A percentile compares a stretch with the other conserved stretches of the same genome.
Evolutionary conservation across 257 asterid genomes (phyloP).

Genomic region (Anisodus tanguticus): DNA sequence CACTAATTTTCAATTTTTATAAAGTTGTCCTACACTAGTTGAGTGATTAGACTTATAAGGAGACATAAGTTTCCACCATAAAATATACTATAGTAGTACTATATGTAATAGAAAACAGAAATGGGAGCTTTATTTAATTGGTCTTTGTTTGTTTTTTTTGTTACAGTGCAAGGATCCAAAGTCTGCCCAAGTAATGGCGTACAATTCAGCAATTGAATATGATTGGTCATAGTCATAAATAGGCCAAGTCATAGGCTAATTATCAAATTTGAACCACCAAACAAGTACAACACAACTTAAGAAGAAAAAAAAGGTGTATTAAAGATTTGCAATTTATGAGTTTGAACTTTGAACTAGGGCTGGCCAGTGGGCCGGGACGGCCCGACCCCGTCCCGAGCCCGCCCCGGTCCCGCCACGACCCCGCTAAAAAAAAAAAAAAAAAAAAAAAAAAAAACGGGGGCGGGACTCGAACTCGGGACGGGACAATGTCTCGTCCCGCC

Average conservation of each 20-base stretch:
- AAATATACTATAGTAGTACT: constrained; percentile 25
- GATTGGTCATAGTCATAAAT: constrained; percentile 33
- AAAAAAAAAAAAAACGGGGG: too few species aligned
- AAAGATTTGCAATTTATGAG: neutral
- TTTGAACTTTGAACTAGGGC: fast-evolving
- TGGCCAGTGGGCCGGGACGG: too few species aligned
- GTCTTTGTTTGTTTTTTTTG: neutral
- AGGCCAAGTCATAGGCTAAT: neutral
- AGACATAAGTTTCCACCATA: constrained; percentile 34
- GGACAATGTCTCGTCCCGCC: too few species aligned
- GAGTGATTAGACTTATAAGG: constrained; percentile 30
- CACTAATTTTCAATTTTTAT: constrained; percentile 38
- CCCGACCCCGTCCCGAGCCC: too few species aligned
- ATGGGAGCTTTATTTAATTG: neutral
- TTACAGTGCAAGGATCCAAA: constrained; percentile 45
- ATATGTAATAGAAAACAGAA: neutral
- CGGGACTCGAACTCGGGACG: too few species aligned
- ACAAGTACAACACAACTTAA: neutral
- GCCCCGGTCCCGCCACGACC: too few species aligned
- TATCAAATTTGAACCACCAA: neutral
- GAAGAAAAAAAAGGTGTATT: neutral
- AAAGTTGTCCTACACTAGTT: constrained; percentile 35
- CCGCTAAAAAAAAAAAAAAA: too few species aligned
- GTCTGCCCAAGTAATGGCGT: constrained; percentile 41
- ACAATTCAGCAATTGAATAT: constrained; percentile 34